Evolutionary conservation across 441 rosid species (phyloP).

Genomic region (Jatropha multifida): DNA sequence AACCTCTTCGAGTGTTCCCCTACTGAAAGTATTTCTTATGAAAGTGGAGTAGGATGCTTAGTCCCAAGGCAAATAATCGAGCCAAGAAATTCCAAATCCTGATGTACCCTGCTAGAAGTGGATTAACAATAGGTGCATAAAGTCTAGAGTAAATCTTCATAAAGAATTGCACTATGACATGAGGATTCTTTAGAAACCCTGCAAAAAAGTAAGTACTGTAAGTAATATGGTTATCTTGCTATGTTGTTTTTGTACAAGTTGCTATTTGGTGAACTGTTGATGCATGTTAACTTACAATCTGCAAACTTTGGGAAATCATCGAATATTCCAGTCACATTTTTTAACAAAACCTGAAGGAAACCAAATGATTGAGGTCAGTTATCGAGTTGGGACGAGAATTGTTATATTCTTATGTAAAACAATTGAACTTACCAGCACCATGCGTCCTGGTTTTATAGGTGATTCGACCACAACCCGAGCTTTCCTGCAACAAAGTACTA

Average conservation of each 20-base stretch:
- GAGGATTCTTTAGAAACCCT: constrained; percentile 73
- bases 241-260: constrained; percentile 4
- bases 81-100: constrained; percentile 41
- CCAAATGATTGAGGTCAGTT: neutral
- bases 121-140: constrained; percentile 48
- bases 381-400: neutral
- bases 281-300: constrained; percentile 45
- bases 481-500: constrained; percentile 45
- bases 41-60: constrained; percentile 38
- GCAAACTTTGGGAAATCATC: constrained; percentile 65
- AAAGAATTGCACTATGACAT: constrained; percentile 38
- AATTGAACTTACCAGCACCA: constrained; percentile 49
- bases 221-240: neutral
- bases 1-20: constrained; percentile 11
- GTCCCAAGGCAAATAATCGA: constrained; percentile 32
- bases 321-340: constrained; percentile 48
- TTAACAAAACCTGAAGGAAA: constrained; percentile 44
- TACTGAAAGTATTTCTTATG: constrained; percentile 41
- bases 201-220: constrained; percentile 16
- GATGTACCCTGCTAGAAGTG: constrained; percentile 52
- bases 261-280: neutral
- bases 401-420: neutral
- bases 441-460: constrained; percentile 76
- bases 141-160: constrained; percentile 36
- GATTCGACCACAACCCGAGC: constrained; percentile 66